Base-by-base conservation (phyloP, 2,329 filamentous ascomycete genomes). In the Calonectria hawksworthii region DNA sequence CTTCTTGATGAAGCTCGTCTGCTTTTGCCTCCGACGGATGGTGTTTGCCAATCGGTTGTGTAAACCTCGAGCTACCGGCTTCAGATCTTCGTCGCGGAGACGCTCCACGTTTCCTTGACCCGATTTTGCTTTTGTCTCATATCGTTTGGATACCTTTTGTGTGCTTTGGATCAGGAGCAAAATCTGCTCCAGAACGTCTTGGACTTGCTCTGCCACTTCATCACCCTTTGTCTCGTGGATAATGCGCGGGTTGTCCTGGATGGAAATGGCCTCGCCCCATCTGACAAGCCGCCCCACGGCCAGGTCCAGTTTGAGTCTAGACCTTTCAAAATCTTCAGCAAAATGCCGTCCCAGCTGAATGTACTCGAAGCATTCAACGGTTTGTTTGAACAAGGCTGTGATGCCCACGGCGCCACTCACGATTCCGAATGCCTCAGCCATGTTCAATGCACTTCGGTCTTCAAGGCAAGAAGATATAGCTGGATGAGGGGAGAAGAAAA, bases 261-360 rank as follows among this genome's bases (percentile, higher is more conserved):
- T 80, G 4, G 70, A 61, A 30, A 84, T 78, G 9, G 82, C 80
- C 44, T 83, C 70, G 28, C 84, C 85, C 52, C 83, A 87, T 75
- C 84, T 78, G 11, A 77, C 79, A 16, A 87, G 80, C 34, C 83
- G 81, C 2, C 80, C 72, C 51, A 77, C 78, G 8, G 82, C 81
- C 54, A 82, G 75, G 68, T 84, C 79, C 3, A 87, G 79, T 21
- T 77, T 80, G 6, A 87, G 80, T 56, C 83, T 81, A 56, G 78
- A 82, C 28, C 72, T 79, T 36, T 85, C 76, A 73, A 82, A 86
- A 54, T 87, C 83, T 28, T 65, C 47, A 0, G 80, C 83, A 56
- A 86, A 86, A 44, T 80, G 76, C 0, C 77, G 80, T 26, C 84
- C 84, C 1, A 87, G 78, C 61, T 88, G 84, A 61, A 88, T 74